Evolutionary conservation across 192 early-diverging fungal species (phyloP).

Genomic region (Dispira simplex): DNA sequence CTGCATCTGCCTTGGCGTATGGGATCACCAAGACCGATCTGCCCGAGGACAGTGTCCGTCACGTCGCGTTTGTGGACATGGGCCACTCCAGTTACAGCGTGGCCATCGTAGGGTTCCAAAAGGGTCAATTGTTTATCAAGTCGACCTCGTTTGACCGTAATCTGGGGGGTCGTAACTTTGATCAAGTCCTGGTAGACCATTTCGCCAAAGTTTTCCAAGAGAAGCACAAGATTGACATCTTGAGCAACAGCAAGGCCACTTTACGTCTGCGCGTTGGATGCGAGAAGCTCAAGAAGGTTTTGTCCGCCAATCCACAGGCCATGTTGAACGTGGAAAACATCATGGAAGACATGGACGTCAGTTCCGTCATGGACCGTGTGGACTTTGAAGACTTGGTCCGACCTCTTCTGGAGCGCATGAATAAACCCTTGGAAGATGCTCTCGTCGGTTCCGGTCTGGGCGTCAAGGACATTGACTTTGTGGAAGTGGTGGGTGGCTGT

Average conservation of each 20-base stretch:
- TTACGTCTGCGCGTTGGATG: slow-evolving; percentile 77
- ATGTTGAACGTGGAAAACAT: slow-evolving; percentile 90
- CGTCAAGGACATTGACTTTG: slow-evolving; percentile 75
- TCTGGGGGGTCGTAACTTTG: slow-evolving; percentile 94
- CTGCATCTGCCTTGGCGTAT: slow-evolving; percentile 88
- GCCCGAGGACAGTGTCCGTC: slow-evolving; percentile 82
- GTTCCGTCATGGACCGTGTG: slow-evolving; percentile 59
- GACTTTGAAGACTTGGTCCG: slow-evolving; percentile 75
- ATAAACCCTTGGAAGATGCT: slow-evolving; percentile 57
- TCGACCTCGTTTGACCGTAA: slow-evolving; percentile 83
- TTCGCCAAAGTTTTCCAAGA: slow-evolving; percentile 76
- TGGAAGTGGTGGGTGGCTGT: slow-evolving; percentile 88
- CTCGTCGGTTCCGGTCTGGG: slow-evolving; percentile 58
- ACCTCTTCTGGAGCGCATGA: slow-evolving; percentile 54
- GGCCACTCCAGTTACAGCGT: slow-evolving; percentile 79
- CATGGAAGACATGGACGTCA: slow-evolving; percentile 92
- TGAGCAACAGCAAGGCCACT: slow-evolving; percentile 72
- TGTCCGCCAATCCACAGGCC: slow-evolving; percentile 82
- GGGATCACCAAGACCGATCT: slow-evolving; percentile 97
- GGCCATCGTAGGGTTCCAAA: slow-evolving; percentile 79
- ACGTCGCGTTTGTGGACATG: slow-evolving; percentile 87
- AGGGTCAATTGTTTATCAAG: slow-evolving; percentile 90
- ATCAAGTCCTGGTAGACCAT: slow-evolving; percentile 75
- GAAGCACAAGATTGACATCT: slow-evolving; percentile 93
- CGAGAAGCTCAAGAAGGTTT: slow-evolving; percentile 95